A percentile compares a stretch with the other conserved stretches of the same genome.
phyloP scores from a whole-genome alignment of 2,329 filamentous ascomycete genomes.

The Cladosporium halotolerans region DNA sequence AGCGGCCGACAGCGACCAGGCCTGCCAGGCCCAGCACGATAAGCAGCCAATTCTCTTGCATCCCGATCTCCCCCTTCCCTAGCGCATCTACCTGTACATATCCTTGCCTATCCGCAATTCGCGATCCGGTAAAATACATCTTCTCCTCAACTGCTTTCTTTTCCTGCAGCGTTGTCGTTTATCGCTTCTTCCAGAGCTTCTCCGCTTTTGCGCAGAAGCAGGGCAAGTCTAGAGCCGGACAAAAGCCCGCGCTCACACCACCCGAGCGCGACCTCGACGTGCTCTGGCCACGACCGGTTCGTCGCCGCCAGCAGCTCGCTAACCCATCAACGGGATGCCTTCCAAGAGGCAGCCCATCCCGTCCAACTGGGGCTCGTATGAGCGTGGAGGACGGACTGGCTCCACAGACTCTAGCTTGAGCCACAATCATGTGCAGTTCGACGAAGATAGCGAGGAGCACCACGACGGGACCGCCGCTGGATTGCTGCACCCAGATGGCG shows the following conservation, averaged over 20 bases:
- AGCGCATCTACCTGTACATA: constrained; percentile 2
- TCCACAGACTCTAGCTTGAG: constrained; percentile 34
- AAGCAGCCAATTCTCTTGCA: constrained; percentile 3
- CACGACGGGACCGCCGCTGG: constrained; percentile 14
- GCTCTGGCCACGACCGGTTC: not conserved
- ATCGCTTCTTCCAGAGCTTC: not conserved
- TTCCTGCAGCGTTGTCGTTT: not conserved
- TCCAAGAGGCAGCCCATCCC: constrained; percentile 30
- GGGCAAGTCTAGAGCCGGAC: not conserved
- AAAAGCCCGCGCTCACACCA: not conserved
- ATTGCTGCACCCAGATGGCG: not conserved
- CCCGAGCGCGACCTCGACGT: not conserved
- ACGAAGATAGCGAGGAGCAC: constrained; percentile 21
- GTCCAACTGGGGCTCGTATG: constrained; percentile 42
- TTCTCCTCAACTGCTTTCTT: not conserved
- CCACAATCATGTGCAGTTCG: constrained; percentile 24
- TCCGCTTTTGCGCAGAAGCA: constrained; percentile 4
- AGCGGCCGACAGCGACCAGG: too few species aligned
- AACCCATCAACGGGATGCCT: constrained; percentile 18
- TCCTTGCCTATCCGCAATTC: not conserved
- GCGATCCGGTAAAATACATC: too few species aligned
- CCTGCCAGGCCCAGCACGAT: not conserved
- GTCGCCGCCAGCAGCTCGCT: not conserved
- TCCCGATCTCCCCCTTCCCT: constrained; percentile 4
- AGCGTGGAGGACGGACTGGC: constrained; percentile 34